Conservation (phyloP, 129 eudicot species). For the Solidago caesia region DNA sequence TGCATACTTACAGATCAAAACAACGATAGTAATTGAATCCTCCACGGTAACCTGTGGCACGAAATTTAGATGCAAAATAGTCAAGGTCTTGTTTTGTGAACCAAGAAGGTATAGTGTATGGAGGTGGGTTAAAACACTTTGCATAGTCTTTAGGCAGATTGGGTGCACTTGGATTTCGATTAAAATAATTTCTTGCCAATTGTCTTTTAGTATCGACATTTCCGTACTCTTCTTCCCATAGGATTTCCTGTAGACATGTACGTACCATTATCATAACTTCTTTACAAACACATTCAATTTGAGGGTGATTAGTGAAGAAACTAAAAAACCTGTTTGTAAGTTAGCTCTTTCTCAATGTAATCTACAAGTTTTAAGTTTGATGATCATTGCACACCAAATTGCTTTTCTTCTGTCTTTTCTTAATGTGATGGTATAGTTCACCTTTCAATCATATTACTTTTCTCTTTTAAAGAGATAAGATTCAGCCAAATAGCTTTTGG, state of each 20-base stretch:
- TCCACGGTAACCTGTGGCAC: constrained; percentile 15
- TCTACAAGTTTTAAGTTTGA: too few species aligned
- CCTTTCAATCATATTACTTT: too few species aligned
- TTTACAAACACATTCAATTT: too few species aligned
- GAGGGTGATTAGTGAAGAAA: too few species aligned
- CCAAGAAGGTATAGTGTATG: constrained; percentile 61
- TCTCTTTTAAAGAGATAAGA: too few species aligned
- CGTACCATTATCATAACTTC: too few species aligned
- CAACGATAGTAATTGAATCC: constrained; percentile 12
- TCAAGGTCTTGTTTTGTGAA: constrained; percentile 64
- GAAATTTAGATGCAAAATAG: constrained; percentile 64
- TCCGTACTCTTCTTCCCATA: constrained; percentile 71
- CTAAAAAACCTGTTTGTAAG: too few species aligned
- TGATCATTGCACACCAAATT: too few species aligned
- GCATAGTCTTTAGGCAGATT: constrained; percentile 48
- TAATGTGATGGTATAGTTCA: too few species aligned
- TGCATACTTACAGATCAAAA: constrained; percentile 9
- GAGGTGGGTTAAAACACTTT: constrained; percentile 30
- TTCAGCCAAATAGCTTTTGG: too few species aligned
- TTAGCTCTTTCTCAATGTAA: too few species aligned
- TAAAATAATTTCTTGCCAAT: constrained; percentile 41
- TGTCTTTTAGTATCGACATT: constrained; percentile 51
- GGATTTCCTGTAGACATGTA: constrained; percentile 47
- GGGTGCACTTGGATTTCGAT: constrained; percentile 49
- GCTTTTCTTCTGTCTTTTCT: too few species aligned